Base-by-base conservation (phyloP, 148 eudicot species). In the Agrostemma githago region DNA sequence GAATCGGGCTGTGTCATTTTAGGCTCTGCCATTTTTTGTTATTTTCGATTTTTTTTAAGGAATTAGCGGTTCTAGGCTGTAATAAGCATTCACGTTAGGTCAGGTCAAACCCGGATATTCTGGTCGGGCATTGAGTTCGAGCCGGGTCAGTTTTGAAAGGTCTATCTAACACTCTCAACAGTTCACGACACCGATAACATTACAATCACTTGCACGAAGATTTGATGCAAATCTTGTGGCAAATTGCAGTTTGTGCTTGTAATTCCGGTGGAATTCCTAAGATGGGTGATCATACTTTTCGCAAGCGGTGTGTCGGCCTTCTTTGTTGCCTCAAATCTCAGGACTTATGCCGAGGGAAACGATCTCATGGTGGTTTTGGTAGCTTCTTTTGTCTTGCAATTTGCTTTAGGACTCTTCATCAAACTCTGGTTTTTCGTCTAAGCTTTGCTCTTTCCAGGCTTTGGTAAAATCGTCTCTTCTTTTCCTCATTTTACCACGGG, bases 351-450 rank as follows among this genome's bases (percentile, higher is more conserved):
- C 34, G 85, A 88, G 53, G 83, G 84, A 56, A 80, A 75, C 79
- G 97, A 92, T 69, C 83, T 86, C 62, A 79, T 83, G 39, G 62
- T 92, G 58, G 85, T 92, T 76, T 57, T 85, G 78, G 78, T 82
- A 68, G 92, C 97, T 71, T 96, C 98, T 59, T 92, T 90, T 69
- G 66, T 85, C 21, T 83, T 94, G 84, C 97, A 94, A 79, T 85
- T 87, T 79, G 90, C 85, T 68, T 76, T 94, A 75, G 92, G 93
- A 16, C 69, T 91, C 76, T 94, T 94, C 85, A 86, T 91, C 90
- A 94, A 94, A 86, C 80, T 86, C 78, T 87, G 93, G 90, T 94
- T 91, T 74, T 94, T 94, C 78, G 78, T 86, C 54, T 89, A 79
- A 84, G 71, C 40, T 42, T 67, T 42, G 60, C 53, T 41, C 79